Evolutionary conservation across 2,329 filamentous ascomycete species (phyloP).

Genomic region (Stachybotrys echinatus): DNA sequence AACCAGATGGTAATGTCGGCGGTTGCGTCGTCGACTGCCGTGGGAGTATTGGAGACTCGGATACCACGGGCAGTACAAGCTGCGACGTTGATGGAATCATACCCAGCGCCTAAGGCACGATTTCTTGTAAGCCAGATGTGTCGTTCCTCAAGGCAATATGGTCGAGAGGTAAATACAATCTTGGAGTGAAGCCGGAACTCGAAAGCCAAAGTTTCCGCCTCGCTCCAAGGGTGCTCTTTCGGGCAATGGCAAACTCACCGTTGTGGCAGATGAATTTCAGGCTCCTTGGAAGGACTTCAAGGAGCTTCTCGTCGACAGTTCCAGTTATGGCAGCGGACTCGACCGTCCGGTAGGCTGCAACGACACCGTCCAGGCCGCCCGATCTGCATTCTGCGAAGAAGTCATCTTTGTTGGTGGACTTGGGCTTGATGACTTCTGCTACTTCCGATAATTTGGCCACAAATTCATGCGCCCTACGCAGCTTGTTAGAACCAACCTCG

Average conservation of each 20-base stretch:
- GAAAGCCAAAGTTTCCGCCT: too few relatives aligned
- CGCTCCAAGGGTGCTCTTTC: not conserved
- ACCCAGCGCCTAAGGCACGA: constrained; percentile 62
- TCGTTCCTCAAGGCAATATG: too few relatives aligned
- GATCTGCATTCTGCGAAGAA: constrained; percentile 65
- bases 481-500: not conserved
- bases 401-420: constrained; percentile 54
- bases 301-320: constrained; percentile 63
- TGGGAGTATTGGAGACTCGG: constrained; percentile 75
- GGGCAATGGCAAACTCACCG: constrained; percentile 31
- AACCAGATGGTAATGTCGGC: constrained; percentile 79
- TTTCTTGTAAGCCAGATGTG: not conserved
- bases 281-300: constrained; percentile 48
- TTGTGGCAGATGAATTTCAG: constrained; percentile 57
- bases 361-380: constrained; percentile 60
- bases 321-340: constrained; percentile 60
- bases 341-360: constrained; percentile 68
- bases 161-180: too few relatives aligned
- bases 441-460: constrained; percentile 58
- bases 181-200: too few relatives aligned
- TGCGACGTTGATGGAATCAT: constrained; percentile 73
- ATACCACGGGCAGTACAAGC: constrained; percentile 65
- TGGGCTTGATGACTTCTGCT: constrained; percentile 60
- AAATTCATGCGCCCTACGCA: constrained; percentile 55
- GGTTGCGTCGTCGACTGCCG: constrained; percentile 75